Evolutionary conservation across 202 grass and related monocot species (phyloP), one percentile per base, ranked within the genome.

Genomic region (Schoenoplectus triqueter): DNA sequence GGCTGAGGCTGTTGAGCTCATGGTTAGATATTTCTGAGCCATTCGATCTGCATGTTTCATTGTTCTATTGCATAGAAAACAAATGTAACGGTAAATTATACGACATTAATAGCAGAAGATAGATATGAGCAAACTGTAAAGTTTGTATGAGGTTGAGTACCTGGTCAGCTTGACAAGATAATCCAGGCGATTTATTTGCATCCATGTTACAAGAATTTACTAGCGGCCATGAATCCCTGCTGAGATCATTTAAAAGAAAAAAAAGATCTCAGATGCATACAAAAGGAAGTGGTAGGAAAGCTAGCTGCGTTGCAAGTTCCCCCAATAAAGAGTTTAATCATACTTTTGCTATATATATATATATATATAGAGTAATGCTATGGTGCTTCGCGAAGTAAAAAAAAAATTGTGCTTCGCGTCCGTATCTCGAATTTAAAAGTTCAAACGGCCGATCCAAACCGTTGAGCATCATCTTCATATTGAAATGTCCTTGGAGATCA

Each of bases 1-100:
- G 86, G 87, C 95, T 97, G 3, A 90, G 95, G 84, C 84, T 94
- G 80, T 90, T 97, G 76, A 89, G 86, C 86, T 97, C 92, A 22
- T 89, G 82, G 86, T 90, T 94, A 14, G 94, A 92, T 80, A 94
- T 64, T 70, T 94, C 90, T 13, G 90, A 94, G 45, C 87, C 81
- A 21, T 86, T 92, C 1, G 90, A 92, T 85, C 86, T 84, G 87
- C 90, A 97, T 1, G 90, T 85, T 84, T 97, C 92, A 14, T 72
- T 86, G 83, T 94, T 94, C 95, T 97, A 90, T 54, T 57, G 6
- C 20, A 71, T 67, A 41, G 1, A 84, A 57, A 69, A 15, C 21
- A 60, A 10, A 83, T 56, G n/a, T 56, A 1, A 41, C 10, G 45
- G 46, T 31, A 81, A 67, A 52, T 42, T 7, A 0, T 52, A 51